Percentiles rank a stretch among this genome's conserved stretches.
phyloP scores from a whole-genome alignment of 179 eudicot species.

The Actinidia arguta region DNA sequence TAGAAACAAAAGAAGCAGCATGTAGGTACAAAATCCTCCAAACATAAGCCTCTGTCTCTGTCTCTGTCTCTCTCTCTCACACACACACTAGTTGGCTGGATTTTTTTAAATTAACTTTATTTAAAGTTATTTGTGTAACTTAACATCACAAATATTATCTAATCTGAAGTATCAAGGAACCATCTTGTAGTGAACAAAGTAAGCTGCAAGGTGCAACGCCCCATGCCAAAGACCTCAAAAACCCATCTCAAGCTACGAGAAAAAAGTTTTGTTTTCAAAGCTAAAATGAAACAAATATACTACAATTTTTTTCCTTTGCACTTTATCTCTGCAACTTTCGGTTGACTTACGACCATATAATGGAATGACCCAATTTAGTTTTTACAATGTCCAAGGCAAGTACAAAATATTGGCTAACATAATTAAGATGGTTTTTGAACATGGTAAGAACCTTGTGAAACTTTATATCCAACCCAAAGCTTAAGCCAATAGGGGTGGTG shows the following conservation, averaged over 20 bases:
- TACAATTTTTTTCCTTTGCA: not conserved
- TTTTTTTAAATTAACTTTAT: not conserved
- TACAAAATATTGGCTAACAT: not conserved
- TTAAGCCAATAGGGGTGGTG: too few species aligned
- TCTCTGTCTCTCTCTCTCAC: not conserved
- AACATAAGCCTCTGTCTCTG: not conserved
- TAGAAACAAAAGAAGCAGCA: not conserved
- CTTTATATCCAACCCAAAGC: too few species aligned
- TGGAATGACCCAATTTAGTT: not conserved
- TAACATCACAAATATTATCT: not conserved
- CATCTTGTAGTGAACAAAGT: not conserved
- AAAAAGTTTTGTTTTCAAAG: not conserved
- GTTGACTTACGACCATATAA: not conserved
- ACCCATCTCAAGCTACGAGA: not conserved
- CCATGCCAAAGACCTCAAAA: not conserved
- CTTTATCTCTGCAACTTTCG: not conserved
- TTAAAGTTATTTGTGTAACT: not conserved
- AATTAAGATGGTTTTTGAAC: not conserved
- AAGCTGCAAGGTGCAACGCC: not conserved
- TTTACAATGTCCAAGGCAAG: not conserved
- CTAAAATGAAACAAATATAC: not conserved
- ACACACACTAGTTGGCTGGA: not conserved
- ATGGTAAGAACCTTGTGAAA: slow-evolving; percentile 13
- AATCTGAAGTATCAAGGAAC: slow-evolving; percentile 11
- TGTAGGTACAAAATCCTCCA: not conserved